A percentile compares a stretch with the other conserved stretches of the same genome.
Evolutionary conservation across 2,329 filamentous ascomycete species (phyloP).

Genomic region (Ophiostoma tasmaniense): DNA sequence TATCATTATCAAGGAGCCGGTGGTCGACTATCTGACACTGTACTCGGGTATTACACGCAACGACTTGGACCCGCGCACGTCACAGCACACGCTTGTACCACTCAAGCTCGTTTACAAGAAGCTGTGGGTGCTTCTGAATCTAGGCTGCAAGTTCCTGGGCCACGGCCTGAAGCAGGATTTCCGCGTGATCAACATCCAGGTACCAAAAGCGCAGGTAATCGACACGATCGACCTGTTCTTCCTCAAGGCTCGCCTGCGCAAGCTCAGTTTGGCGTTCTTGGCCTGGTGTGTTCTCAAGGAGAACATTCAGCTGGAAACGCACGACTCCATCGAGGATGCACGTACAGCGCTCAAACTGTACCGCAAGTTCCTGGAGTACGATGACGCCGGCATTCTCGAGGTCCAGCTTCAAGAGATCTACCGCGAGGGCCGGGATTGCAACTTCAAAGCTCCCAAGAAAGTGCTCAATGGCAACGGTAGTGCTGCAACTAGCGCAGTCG

Average conservation of each 20-base stretch:
- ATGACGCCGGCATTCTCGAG: conserved; percentile 75
- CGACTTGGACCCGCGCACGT: conserved; percentile 72
- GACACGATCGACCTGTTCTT: conserved; percentile 92
- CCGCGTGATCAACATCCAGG: conserved; percentile 94
- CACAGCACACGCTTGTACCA: conserved; percentile 72
- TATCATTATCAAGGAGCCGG: conserved; percentile 79
- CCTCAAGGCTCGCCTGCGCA: conserved; percentile 70
- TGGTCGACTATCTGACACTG: conserved; percentile 90
- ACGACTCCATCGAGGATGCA: conserved; percentile 94
- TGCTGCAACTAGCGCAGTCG: conserved; percentile 14
- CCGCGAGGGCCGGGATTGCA: conserved; percentile 36
- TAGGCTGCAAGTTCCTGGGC: conserved; percentile 88
- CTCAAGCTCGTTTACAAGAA: conserved; percentile 96
- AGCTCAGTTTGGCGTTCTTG: conserved; percentile 81
- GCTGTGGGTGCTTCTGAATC: conserved; percentile 89
- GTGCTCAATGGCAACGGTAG: conserved; percentile 21
- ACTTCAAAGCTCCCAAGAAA: conserved; percentile 42
- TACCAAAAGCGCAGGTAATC: conserved; percentile 81
- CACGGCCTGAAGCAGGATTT: conserved; percentile 94
- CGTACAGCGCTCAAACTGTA: conserved; percentile 82
- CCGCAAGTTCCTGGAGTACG: conserved; percentile 81
- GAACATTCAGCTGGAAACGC: conserved; percentile 84
- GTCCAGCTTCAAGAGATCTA: conserved; percentile 84
- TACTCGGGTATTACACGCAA: conserved; percentile 85
- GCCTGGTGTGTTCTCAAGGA: conserved; percentile 88